These are phyloP conservation scores for Paxillus rubicundulus DNA, from an alignment of 768 basidiomycete species.

Conservation along the genomic window DNA sequence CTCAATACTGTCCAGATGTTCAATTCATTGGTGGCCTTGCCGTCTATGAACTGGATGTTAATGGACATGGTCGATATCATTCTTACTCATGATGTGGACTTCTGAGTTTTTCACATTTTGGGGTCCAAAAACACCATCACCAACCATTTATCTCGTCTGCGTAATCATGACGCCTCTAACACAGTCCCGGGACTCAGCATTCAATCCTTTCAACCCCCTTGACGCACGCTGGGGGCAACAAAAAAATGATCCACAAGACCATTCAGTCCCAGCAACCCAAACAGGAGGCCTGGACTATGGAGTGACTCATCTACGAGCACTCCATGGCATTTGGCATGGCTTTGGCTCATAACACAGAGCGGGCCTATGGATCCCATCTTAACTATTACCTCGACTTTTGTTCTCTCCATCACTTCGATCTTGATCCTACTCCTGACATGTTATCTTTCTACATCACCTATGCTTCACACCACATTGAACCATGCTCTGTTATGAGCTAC, in stretches of 20 bases:
- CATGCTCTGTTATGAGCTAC: slow-evolving; percentile 19
- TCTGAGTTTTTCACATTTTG: slow-evolving; percentile 23
- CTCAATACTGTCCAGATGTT: too few species aligned
- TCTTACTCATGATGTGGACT: slow-evolving; percentile 8
- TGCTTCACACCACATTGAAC: slow-evolving; percentile 18
- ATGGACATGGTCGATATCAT: slow-evolving; percentile 7
- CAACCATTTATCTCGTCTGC: slow-evolving; percentile 21
- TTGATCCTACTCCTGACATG: slow-evolving; percentile 28
- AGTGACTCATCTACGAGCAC: slow-evolving; percentile 11
- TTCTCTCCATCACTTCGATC: slow-evolving; percentile 22
- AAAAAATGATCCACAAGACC: not conserved
- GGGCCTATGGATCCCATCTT: slow-evolving; percentile 29
- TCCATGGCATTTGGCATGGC: slow-evolving; percentile 24
- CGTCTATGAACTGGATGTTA: slow-evolving; percentile 19
- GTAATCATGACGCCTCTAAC: slow-evolving; percentile 14
- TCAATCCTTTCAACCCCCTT: slow-evolving; percentile 26
- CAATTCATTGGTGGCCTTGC: too few species aligned
- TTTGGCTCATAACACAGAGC: slow-evolving; percentile 18
- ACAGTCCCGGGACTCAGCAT: not conserved
- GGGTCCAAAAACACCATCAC: slow-evolving; percentile 26
- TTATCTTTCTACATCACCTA: slow-evolving; percentile 12
- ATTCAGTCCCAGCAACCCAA: too few species aligned
- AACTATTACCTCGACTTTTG: slow-evolving; percentile 37
- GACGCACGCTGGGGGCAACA: slow-evolving; percentile 26
- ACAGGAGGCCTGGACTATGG: slow-evolving; percentile 5